A percentile compares a stretch with the other conserved stretches of the same genome.
These are phyloP conservation scores for Avena atlantica DNA, from an alignment of 176 grass and related monocot genomes.

Conservation along the genomic window DNA sequence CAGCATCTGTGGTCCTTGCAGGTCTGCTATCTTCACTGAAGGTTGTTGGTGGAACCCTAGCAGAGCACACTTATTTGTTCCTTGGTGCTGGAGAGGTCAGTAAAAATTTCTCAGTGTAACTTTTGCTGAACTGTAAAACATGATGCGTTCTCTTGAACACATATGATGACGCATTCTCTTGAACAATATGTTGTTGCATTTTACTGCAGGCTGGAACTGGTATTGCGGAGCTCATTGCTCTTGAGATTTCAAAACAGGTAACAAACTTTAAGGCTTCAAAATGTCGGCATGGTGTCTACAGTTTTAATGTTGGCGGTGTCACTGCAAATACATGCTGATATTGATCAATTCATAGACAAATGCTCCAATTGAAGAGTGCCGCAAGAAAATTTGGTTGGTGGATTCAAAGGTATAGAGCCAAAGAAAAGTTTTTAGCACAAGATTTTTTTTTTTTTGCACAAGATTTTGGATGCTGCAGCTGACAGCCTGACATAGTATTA, in stretches of 20 bases:
- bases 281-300: background rate
- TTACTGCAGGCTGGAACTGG: conserved; percentile 93
- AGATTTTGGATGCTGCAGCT: conserved; percentile 43
- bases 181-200: conserved; percentile 35
- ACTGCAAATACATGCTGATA: conserved; percentile 35
- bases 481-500: conserved; percentile 30
- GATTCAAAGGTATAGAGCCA: conserved; percentile 82
- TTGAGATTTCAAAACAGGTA: conserved; percentile 97
- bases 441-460: conserved; percentile 41
- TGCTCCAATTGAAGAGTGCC: conserved; percentile 86
- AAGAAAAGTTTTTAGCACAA: conserved; percentile 11
- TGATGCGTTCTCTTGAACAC: conserved; percentile 33
- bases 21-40: conserved; percentile 84
- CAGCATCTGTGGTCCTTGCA: conserved; percentile 97
- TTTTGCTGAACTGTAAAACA: background rate
- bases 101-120: background rate
- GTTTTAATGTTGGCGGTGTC: conserved; percentile 23
- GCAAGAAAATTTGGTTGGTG: conserved; percentile 93
- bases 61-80: conserved; percentile 96
- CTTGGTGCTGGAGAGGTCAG: conserved; percentile 99
- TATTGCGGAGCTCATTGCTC: conserved; percentile 98
- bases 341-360: conserved; percentile 65
- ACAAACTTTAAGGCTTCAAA: conserved; percentile 20
- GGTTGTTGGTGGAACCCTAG: conserved; percentile 82
- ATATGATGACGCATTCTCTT: conserved; percentile 33